Evolutionary conservation across 2,329 filamentous ascomycete species (phyloP).

Genomic region (Hypoxylon sp.): DNA sequence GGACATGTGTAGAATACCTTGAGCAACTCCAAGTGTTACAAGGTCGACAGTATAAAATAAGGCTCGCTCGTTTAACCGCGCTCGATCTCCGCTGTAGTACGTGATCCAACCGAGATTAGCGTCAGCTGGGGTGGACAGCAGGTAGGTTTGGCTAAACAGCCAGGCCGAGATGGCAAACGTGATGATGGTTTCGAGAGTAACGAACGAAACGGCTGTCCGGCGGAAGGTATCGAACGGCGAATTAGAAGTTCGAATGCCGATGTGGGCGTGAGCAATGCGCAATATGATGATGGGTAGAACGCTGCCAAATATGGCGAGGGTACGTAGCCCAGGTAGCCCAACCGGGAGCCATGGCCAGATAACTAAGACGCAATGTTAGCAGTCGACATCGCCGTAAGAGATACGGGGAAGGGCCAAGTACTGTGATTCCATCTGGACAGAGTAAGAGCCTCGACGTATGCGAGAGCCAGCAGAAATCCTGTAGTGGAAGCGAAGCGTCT

Average conservation of each 20-base stretch:
- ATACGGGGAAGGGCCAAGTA: constrained; percentile 53
- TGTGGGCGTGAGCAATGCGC: constrained; percentile 83
- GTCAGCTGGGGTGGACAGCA: constrained; percentile 70
- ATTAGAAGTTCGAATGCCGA: constrained; percentile 74
- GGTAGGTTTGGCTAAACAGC: constrained; percentile 81
- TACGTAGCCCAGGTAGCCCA: constrained; percentile 76
- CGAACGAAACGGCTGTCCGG: constrained; percentile 63
- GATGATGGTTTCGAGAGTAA: constrained; percentile 72
- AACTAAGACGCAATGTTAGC: constrained; percentile 55
- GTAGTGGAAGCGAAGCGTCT: constrained; percentile 84
- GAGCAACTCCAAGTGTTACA: constrained; percentile 70
- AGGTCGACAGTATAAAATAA: constrained; percentile 81
- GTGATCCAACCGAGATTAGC: constrained; percentile 77
- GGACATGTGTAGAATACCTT: constrained; percentile 74
- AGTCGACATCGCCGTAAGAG: background rate
- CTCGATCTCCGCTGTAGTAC: constrained; percentile 73
- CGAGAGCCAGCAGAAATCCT: constrained; percentile 71
- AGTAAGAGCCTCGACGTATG: constrained; percentile 75
- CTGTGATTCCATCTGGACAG: constrained; percentile 75
- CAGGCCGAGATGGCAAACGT: constrained; percentile 82
- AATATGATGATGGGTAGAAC: constrained; percentile 82
- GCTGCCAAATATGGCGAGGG: constrained; percentile 77
- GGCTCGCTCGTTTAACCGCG: constrained; percentile 83
- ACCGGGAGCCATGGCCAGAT: constrained; percentile 90
- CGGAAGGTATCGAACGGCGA: constrained; percentile 72